These are phyloP conservation scores for Hymenoscyphus repandus DNA, from an alignment of 2,329 filamentous ascomycete species.

Conservation along the genomic window DNA sequence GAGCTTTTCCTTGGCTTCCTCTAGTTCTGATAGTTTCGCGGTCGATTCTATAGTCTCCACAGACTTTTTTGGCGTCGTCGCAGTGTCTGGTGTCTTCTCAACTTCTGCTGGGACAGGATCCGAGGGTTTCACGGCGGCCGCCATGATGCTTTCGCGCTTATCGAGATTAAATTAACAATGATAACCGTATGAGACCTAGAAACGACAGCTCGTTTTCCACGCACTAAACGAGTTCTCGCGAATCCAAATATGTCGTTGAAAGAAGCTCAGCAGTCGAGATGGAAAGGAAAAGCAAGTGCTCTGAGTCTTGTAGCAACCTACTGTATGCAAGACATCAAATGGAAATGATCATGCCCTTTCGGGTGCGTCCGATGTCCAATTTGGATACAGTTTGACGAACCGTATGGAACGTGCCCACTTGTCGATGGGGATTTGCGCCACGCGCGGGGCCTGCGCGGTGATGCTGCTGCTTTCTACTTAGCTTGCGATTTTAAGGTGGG, in stretches of 20 bases:
- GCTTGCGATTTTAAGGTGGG: neutral
- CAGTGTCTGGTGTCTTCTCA: neutral
- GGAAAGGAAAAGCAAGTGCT: neutral
- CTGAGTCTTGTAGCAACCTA: neutral
- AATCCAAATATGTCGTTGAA: neutral
- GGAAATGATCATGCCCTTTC: constrained; percentile 1
- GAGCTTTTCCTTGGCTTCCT: too few species aligned
- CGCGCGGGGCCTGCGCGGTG: neutral
- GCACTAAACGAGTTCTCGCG: too few species aligned
- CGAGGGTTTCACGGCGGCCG: neutral
- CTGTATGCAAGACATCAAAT: constrained; percentile 4
- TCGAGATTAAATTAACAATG: neutral
- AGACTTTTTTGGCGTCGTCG: neutral
- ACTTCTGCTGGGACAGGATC: neutral
- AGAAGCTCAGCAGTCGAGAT: neutral
- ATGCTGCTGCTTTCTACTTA: neutral
- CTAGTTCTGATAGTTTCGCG: too few species aligned
- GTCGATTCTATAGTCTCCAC: too few species aligned
- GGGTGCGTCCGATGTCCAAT: neutral
- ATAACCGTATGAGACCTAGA: neutral
- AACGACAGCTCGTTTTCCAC: neutral
- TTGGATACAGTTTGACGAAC: neutral
- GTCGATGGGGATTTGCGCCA: neutral
- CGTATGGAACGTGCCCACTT: constrained; percentile 2
- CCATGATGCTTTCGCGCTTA: neutral